Conservation (phyloP, 148 eudicot species). For the Heliamphora exappendiculata region DNA sequence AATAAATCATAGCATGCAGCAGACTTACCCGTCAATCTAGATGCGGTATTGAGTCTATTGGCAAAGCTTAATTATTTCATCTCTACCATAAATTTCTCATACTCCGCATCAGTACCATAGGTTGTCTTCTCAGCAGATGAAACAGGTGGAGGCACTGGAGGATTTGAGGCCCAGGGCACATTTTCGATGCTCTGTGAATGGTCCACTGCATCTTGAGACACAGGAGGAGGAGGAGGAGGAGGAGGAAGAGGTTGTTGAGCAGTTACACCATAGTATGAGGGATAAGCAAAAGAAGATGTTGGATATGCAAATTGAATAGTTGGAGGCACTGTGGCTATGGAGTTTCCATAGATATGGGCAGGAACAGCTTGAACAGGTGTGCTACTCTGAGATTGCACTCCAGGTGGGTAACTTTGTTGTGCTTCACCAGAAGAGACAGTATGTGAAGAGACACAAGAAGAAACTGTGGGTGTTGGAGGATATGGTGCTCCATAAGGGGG, state of each 20-base stretch:
- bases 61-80: constrained; percentile 38
- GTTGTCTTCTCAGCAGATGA: constrained; percentile 41
- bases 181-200: constrained; percentile 46
- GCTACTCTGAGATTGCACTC: constrained; percentile 52
- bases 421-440: constrained; percentile 39
- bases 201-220: constrained; percentile 31
- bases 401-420: constrained; percentile 53
- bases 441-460: constrained; percentile 35
- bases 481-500: constrained; percentile 61
- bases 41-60: background rate
- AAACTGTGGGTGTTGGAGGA: constrained; percentile 42
- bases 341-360: constrained; percentile 37
- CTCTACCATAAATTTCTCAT: constrained; percentile 87
- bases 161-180: constrained; percentile 75
- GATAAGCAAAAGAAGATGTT: constrained; percentile 40
- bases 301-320: constrained; percentile 42
- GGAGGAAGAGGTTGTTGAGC: no score
- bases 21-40: constrained; percentile 24
- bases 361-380: constrained; percentile 34
- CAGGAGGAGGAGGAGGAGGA: constrained; percentile 43
- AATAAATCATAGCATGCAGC: background rate
- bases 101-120: constrained; percentile 55
- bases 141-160: constrained; percentile 40
- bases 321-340: constrained; percentile 32
- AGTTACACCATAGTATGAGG: constrained; percentile 54